Conservation (phyloP, 2,329 filamentous ascomycete species). For the Calonectria multiphialidica region DNA sequence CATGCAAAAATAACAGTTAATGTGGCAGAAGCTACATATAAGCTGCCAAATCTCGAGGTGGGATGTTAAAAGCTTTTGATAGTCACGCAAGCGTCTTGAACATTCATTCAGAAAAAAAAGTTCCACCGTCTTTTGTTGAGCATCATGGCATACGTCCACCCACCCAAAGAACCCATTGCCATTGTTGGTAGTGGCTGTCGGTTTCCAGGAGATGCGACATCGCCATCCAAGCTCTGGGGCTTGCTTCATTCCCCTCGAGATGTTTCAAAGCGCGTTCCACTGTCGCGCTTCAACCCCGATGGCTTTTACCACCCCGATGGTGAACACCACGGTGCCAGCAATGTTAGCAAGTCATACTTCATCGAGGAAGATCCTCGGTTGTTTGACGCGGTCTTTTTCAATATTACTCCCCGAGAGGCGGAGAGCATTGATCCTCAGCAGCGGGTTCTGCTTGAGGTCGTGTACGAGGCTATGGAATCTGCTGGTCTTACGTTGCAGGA, state of each 20-base stretch:
- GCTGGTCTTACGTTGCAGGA: slow-evolving; percentile 11
- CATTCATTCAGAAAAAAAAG: no score
- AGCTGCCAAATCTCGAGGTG: no score
- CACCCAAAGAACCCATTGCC: neutral
- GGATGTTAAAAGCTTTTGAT: no score
- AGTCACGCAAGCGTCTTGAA: no score
- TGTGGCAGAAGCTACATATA: no score
- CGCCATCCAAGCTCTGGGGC: neutral
- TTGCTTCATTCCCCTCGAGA: neutral
- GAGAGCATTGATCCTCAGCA: slow-evolving; percentile 49
- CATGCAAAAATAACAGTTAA: no score
- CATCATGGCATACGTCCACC: no score
- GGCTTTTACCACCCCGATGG: neutral
- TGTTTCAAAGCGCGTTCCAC: neutral
- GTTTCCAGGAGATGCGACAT: neutral
- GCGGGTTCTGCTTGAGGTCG: slow-evolving; percentile 48
- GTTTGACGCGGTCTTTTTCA: slow-evolving; percentile 38
- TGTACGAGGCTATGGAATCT: slow-evolving; percentile 46
- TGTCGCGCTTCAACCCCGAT: neutral
- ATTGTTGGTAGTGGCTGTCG: neutral
- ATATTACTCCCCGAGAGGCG: slow-evolving; percentile 27
- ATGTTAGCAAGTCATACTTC: neutral
- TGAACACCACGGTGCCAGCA: neutral
- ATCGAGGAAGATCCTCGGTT: slow-evolving; percentile 9
- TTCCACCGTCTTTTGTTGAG: no score